Evolutionary conservation across 805 yeast genomes (phyloP).

Genomic region (Wickerhamomyces tratensis): DNA sequence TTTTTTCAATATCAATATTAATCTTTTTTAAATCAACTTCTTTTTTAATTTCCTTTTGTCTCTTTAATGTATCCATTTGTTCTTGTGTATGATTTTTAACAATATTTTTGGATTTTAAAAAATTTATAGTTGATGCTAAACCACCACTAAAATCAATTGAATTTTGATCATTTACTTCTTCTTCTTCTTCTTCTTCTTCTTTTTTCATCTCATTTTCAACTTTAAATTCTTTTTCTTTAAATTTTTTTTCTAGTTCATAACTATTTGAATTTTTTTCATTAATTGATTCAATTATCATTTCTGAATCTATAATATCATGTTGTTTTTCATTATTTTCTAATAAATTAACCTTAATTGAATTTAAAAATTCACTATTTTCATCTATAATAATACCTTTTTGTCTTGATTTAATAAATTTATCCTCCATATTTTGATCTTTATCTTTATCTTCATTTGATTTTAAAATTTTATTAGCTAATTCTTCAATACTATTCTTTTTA

Average conservation of each 20-base stretch:
- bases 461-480: constrained; percentile 13
- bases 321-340: neutral
- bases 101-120: constrained; percentile 12
- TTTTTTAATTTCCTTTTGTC: constrained; percentile 5
- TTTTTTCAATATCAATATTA: constrained; percentile 6
- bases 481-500: constrained; percentile 9
- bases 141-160: constrained; percentile 13
- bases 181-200: neutral
- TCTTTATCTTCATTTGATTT: constrained; percentile 4
- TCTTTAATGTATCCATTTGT: constrained; percentile 5
- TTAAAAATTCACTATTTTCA: constrained; percentile 28
- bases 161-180: constrained; percentile 1
- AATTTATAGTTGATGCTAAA: constrained; percentile 12
- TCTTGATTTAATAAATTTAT: constrained; percentile 8
- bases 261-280: neutral
- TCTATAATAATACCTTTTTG: constrained; percentile 17
- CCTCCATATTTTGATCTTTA: constrained; percentile 1
- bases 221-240: neutral
- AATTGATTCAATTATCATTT: neutral
- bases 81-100: constrained; percentile 5
- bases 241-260: too few species aligned
- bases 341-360: constrained; percentile 10
- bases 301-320: neutral
- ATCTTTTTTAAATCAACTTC: constrained; percentile 8
- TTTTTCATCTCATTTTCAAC: neutral